Conservation (phyloP, 2,329 filamentous ascomycete species). For the Monilinia fructicola region DNA sequence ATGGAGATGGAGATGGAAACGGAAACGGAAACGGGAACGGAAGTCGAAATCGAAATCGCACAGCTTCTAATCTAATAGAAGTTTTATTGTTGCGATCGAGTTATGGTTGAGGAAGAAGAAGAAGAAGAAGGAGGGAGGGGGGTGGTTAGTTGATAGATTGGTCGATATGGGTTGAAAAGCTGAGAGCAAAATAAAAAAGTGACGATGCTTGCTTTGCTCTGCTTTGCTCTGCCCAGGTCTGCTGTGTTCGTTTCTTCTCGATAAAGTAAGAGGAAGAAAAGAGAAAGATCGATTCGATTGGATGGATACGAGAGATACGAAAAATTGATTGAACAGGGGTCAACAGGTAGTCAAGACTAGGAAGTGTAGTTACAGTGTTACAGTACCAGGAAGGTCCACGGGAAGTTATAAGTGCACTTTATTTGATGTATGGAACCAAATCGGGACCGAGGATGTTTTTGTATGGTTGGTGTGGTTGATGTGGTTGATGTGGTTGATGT, state of each 20-base stretch:
- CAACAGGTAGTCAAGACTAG: background rate
- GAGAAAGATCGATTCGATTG: background rate
- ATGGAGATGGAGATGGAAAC: no score
- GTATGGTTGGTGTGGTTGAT: no score
- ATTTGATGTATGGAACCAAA: no score
- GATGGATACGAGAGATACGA: background rate
- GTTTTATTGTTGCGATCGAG: background rate
- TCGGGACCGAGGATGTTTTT: no score
- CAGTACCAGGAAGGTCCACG: no score
- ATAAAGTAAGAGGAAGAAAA: no score
- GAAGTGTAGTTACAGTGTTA: background rate
- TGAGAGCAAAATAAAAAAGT: slow-evolving; percentile 18
- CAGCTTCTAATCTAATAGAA: slow-evolving; percentile 9
- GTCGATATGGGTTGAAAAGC: slow-evolving; percentile 6
- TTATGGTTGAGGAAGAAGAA: background rate
- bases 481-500: no score
- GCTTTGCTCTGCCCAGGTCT: no score
- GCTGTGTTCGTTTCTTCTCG: slow-evolving; percentile 4
- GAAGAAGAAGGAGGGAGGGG: background rate
- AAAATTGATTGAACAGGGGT: slow-evolving; percentile 1
- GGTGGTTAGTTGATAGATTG: slow-evolving; percentile 11
- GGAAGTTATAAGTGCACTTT: no score
- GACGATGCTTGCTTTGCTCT: slow-evolving; percentile 6
- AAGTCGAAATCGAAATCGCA: background rate
- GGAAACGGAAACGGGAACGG: no score